Conservation (phyloP, 176 grass and related monocot species). For the Avena atlantica region DNA sequence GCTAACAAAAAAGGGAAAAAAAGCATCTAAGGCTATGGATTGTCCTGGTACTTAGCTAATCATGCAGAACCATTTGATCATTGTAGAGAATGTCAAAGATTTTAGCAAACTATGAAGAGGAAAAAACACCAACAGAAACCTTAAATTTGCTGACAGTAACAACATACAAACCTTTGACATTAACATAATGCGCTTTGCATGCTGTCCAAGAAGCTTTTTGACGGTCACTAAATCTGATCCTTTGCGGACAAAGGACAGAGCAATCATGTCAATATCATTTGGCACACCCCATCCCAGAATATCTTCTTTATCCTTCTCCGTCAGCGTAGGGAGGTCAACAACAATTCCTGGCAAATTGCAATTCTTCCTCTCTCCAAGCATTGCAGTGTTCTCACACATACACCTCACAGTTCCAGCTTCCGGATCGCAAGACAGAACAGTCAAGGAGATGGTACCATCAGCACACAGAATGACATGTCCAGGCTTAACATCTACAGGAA, state of each 20-base stretch:
- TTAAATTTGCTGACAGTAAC: background rate
- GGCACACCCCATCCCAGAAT: constrained; percentile 88
- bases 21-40: background rate
- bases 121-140: background rate
- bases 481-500: constrained; percentile 81
- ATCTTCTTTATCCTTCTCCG: constrained; percentile 92
- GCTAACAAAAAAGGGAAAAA: background rate
- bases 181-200: constrained; percentile 84
- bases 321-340: constrained; percentile 85
- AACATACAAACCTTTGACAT: constrained; percentile 87
- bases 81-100: background rate
- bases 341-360: constrained; percentile 90
- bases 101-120: background rate
- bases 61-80: background rate
- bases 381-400: constrained; percentile 88
- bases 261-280: constrained; percentile 93
- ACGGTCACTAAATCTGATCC: constrained; percentile 93
- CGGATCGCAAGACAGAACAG: constrained; percentile 78
- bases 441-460: constrained; percentile 85
- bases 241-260: constrained; percentile 90
- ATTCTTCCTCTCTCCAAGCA: constrained; percentile 91
- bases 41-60: background rate
- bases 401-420: constrained; percentile 84
- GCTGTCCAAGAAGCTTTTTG: constrained; percentile 65
- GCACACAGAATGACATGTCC: constrained; percentile 88